Evolutionary conservation across 805 yeast genomes (phyloP).

Genomic region (Torulaspora delbrueckii): DNA sequence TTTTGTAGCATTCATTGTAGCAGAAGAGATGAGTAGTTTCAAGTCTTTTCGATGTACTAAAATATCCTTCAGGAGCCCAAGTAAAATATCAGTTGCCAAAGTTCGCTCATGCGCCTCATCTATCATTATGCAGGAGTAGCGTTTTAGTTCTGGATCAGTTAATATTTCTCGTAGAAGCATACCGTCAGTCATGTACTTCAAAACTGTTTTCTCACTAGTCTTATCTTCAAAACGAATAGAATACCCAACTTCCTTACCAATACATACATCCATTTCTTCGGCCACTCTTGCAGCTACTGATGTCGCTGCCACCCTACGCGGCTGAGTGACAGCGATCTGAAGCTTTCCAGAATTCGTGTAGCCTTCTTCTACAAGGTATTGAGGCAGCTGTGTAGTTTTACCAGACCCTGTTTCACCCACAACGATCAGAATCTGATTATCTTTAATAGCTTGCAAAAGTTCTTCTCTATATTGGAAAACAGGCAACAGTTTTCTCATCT

Average conservation of each 20-base stretch:
- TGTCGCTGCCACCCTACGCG: constrained; percentile 91
- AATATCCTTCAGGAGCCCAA: constrained; percentile 75
- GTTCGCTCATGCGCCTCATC: constrained; percentile 99
- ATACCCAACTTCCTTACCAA: constrained; percentile 91
- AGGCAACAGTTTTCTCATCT: constrained; percentile 64
- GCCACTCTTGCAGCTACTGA: constrained; percentile 90
- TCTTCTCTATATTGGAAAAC: constrained; percentile 60
- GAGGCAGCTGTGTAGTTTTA: constrained; percentile 91
- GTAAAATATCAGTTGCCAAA: constrained; percentile 76
- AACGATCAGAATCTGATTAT: constrained; percentile 64
- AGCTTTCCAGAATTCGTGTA: constrained; percentile 53
- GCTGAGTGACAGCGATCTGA: constrained; percentile 84
- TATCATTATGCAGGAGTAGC: constrained; percentile 79
- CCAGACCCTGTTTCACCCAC: constrained; percentile 94
- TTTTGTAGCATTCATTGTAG: constrained; percentile 86
- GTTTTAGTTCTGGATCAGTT: constrained; percentile 61
- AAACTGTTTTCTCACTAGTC: constrained; percentile 56
- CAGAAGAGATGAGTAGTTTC: constrained; percentile 79
- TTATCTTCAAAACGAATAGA: constrained; percentile 81
- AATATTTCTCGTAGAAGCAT: constrained; percentile 83
- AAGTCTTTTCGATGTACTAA: constrained; percentile 61
- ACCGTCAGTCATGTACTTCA: constrained; percentile 96
- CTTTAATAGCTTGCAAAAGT: constrained; percentile 53
- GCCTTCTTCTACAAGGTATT: constrained; percentile 78
- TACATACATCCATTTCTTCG: constrained; percentile 70